These are phyloP conservation scores for Pichia ethanolica DNA, from an alignment of 805 yeast genomes.

Conservation along the genomic window DNA sequence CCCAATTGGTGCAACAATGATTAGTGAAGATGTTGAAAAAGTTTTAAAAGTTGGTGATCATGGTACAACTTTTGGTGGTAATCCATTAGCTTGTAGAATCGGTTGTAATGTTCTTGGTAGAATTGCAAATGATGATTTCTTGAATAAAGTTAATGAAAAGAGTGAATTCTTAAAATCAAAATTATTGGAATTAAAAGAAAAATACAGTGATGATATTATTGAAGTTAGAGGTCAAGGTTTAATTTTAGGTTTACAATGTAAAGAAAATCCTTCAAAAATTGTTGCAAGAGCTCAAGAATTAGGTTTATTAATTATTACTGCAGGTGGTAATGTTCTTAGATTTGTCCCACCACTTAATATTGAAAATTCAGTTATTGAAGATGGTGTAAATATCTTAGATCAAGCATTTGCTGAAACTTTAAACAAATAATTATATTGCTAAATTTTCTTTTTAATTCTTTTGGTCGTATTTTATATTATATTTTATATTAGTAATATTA, in stretches of 20 bases:
- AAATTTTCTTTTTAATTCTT: not conserved
- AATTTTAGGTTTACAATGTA: conserved; percentile 75
- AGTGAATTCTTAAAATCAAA: conserved; percentile 49
- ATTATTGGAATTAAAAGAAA: conserved; percentile 41
- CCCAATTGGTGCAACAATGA: conserved; percentile 92
- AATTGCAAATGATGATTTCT: conserved; percentile 54
- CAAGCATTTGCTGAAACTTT: conserved; percentile 38
- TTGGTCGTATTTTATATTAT: not conserved
- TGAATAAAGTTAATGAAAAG: conserved; percentile 51
- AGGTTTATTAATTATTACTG: conserved; percentile 81
- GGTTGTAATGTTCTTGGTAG: conserved; percentile 69
- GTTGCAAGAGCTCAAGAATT: conserved; percentile 64
- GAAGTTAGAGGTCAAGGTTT: conserved; percentile 87
- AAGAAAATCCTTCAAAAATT: conserved; percentile 54
- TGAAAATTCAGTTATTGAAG: conserved; percentile 54
- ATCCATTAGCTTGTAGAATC: conserved; percentile 82
- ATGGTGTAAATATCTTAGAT: conserved; percentile 68
- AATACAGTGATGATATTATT: conserved; percentile 52
- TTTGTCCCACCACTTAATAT: conserved; percentile 90
- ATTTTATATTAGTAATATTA: not conserved
- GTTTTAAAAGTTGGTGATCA: conserved; percentile 86
- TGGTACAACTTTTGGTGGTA: conserved; percentile 97
- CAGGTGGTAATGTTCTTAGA: conserved; percentile 87
- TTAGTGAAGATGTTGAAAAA: conserved; percentile 69
- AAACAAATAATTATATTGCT: not conserved